Conservation (phyloP, 768 basidiomycete species). For the Flagelloscypha sp. region DNA sequence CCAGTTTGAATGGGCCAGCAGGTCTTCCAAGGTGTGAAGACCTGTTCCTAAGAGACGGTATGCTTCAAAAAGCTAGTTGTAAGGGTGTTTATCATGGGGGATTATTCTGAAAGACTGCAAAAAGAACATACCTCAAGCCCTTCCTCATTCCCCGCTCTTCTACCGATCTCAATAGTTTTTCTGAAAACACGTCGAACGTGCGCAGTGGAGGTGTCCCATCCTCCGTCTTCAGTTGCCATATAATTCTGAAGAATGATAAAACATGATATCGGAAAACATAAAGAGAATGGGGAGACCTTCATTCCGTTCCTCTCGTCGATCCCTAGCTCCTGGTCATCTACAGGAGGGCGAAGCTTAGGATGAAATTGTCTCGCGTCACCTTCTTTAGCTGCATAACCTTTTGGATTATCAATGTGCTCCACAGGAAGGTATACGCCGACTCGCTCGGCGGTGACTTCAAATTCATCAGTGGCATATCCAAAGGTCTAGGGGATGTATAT, state of each 20-base stretch:
- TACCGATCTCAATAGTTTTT: constrained; percentile 60
- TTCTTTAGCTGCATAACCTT: constrained; percentile 61
- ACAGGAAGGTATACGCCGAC: constrained; percentile 82
- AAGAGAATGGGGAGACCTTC: constrained; percentile 46
- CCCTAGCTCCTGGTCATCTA: constrained; percentile 60
- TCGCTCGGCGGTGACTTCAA: constrained; percentile 65
- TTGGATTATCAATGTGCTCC: constrained; percentile 77
- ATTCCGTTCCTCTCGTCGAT: constrained; percentile 72
- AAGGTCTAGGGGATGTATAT: constrained; percentile 35
- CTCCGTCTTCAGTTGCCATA: constrained; percentile 60
- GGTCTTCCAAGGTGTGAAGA: constrained; percentile 64
- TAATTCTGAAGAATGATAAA: constrained; percentile 46
- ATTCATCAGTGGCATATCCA: constrained; percentile 58
- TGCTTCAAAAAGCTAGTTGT: constrained; percentile 55
- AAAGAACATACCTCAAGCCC: constrained; percentile 53
- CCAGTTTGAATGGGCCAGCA: constrained; percentile 75
- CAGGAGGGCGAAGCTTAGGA: constrained; percentile 66
- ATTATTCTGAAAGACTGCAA: constrained; percentile 64
- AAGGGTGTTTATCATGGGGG: constrained; percentile 54
- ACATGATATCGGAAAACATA: not conserved
- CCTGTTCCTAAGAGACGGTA: constrained; percentile 66
- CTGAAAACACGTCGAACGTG: constrained; percentile 54
- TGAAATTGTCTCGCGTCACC: constrained; percentile 68
- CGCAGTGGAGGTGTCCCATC: constrained; percentile 70
- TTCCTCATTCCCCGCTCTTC: constrained; percentile 47